Percentiles rank a stretch among this genome's conserved stretches.
phyloP scores from a whole-genome alignment of 768 basidiomycete genomes.

The Sarcodon sp. region DNA sequence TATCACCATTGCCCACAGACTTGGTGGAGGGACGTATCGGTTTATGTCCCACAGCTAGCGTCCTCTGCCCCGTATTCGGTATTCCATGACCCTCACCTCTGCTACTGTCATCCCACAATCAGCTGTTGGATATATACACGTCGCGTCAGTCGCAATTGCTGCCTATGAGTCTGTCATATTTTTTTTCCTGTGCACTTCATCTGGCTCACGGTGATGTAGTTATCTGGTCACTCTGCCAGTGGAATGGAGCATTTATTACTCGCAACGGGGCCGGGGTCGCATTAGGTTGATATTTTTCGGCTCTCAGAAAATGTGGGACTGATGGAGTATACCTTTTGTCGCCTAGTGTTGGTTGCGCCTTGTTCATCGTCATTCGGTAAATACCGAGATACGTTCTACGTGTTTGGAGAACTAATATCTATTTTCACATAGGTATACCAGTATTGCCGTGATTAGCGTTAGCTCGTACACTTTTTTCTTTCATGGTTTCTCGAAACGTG shows the following conservation, averaged over 20 bases:
- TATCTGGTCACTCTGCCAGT: constrained; percentile 15
- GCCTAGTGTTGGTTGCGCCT: constrained; percentile 14
- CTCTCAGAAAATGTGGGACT: no score
- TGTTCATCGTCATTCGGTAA: constrained; percentile 40
- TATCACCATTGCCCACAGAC: no score
- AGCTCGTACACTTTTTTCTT: constrained; percentile 43
- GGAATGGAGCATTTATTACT: constrained; percentile 12
- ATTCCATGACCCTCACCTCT: no score
- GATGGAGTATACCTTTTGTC: neutral
- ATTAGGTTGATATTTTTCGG: neutral
- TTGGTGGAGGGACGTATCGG: no score
- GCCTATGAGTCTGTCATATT: neutral
- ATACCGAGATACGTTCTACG: constrained; percentile 1
- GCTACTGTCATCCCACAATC: no score
- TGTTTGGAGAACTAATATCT: no score
- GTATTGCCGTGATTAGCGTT: constrained; percentile 9
- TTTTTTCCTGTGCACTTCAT: neutral
- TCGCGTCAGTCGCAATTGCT: neutral
- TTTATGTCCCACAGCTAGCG: no score
- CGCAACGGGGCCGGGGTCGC: constrained; percentile 8
- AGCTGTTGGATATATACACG: neutral
- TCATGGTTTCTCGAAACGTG: constrained; percentile 27
- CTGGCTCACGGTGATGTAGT: constrained; percentile 2
- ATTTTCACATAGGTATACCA: constrained; percentile 8
- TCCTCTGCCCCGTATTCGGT: no score